Conservation (phyloP, 2,329 filamentous ascomycete species). For the Epichloe brachyelytri region DNA sequence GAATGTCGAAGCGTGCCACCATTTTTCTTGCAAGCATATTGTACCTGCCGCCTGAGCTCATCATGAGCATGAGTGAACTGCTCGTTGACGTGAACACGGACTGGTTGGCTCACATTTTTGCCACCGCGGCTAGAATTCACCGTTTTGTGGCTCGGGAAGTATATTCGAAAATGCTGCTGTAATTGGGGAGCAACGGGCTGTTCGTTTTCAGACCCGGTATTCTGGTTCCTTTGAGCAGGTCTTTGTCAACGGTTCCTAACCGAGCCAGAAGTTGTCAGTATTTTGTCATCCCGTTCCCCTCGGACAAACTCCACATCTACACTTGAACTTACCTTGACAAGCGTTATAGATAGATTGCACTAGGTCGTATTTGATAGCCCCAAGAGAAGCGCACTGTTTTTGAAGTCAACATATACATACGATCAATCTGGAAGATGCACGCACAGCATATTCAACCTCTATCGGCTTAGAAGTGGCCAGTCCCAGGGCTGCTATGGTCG, state of each 20-base stretch:
- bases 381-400: constrained; percentile 63
- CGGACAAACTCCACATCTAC: constrained; percentile 6
- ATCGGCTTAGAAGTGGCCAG: constrained; percentile 41
- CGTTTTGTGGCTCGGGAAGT: constrained; percentile 67
- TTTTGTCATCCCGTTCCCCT: constrained; percentile 5
- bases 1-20: constrained; percentile 59
- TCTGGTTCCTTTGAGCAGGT: not conserved
- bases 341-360: constrained; percentile 43
- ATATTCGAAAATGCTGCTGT: constrained; percentile 51
- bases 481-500: constrained; percentile 50
- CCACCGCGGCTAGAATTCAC: constrained; percentile 54
- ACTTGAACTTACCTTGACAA: constrained; percentile 34
- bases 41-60: constrained; percentile 56
- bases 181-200: not conserved
- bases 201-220: not conserved
- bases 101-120: constrained; percentile 13
- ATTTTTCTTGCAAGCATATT: constrained; percentile 63
- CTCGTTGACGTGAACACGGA: not conserved
- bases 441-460: constrained; percentile 60
- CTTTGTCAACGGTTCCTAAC: not conserved
- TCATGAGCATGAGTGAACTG: constrained; percentile 1
- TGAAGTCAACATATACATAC: not conserved
- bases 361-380: constrained; percentile 57
- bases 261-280: not conserved
- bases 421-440: constrained; percentile 13